Percentiles rank a stretch among this genome's conserved stretches.
Evolutionary conservation across 2,329 filamentous ascomycete species (phyloP).

Genomic region (Calonectria hawksworthii): DNA sequence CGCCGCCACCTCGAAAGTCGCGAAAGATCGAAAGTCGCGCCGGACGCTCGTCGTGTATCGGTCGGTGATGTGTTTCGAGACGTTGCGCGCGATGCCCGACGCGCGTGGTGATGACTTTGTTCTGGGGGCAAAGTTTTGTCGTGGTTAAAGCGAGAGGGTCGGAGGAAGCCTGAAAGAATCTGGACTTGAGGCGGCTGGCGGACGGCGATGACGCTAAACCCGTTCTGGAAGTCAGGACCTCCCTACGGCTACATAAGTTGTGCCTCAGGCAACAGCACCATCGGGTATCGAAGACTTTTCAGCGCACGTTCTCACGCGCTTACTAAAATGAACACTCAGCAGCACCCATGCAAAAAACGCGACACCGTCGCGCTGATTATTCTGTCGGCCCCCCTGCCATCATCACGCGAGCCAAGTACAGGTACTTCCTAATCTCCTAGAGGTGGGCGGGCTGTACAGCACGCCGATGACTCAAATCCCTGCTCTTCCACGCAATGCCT

Average conservation of each 20-base stretch:
- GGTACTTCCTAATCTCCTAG: constrained; percentile 31
- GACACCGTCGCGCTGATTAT: constrained; percentile 25
- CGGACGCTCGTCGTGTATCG: constrained; percentile 50
- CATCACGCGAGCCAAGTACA: constrained; percentile 31
- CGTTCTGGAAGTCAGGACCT: constrained; percentile 24
- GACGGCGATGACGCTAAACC: constrained; percentile 40
- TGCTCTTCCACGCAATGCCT: constrained; percentile 30
- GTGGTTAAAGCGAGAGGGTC: constrained; percentile 57
- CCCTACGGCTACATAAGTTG: constrained; percentile 29
- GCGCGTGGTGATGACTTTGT: constrained; percentile 65
- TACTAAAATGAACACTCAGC: constrained; percentile 33
- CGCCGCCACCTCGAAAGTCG: constrained; percentile 59
- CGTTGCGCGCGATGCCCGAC: constrained; percentile 63
- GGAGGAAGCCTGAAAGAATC: constrained; percentile 60
- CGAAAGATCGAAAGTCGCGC: constrained; percentile 54
- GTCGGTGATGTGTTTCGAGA: constrained; percentile 44
- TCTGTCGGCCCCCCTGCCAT: constrained; percentile 3
- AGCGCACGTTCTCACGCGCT: constrained; percentile 36
- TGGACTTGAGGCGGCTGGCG: constrained; percentile 58
- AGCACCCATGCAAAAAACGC: not conserved
- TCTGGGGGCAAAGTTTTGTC: constrained; percentile 58
- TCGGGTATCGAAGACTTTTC: constrained; percentile 35
- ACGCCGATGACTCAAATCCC: constrained; percentile 44
- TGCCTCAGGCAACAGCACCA: constrained; percentile 41
- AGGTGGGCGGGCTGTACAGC: constrained; percentile 32